phyloP scores from a whole-genome alignment of 2,329 filamentous ascomycete species.

The Cladophialophora yegresii region DNA sequence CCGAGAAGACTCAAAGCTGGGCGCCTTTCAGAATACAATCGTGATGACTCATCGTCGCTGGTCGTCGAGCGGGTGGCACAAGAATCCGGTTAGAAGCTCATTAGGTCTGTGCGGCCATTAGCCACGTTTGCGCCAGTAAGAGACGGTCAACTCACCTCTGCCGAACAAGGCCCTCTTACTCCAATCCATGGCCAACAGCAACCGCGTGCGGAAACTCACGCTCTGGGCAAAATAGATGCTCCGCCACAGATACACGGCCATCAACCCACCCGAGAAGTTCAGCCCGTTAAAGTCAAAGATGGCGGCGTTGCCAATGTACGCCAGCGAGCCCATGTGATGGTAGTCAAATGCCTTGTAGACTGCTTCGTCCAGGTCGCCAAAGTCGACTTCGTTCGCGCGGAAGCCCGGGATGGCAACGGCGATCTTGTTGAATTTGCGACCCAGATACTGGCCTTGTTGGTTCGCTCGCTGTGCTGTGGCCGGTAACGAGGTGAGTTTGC shows the following conservation, averaged over 20 bases:
- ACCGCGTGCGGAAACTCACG: constrained; percentile 85
- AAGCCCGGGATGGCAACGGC: constrained; percentile 75
- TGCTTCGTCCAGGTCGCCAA: constrained; percentile 88
- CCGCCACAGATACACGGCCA: constrained; percentile 95
- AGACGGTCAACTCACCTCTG: constrained; percentile 67
- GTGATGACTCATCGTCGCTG: background rate
- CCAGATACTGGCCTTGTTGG: constrained; percentile 92
- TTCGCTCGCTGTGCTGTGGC: constrained; percentile 95
- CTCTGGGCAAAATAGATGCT: constrained; percentile 97
- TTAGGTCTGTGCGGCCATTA: constrained; percentile 28
- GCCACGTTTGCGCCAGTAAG: background rate
- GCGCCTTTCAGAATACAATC: too few relatives aligned
- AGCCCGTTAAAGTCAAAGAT: constrained; percentile 90
- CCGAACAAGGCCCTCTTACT: constrained; percentile 94
- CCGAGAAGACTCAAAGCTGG: too few relatives aligned
- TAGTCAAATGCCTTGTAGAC: constrained; percentile 96
- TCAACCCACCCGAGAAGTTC: constrained; percentile 76
- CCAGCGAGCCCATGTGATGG: constrained; percentile 83
- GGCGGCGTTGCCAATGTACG: constrained; percentile 94
- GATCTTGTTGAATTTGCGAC: constrained; percentile 89
- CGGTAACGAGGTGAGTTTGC: constrained; percentile 88
- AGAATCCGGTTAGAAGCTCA: constrained; percentile 27
- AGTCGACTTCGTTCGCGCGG: constrained; percentile 74
- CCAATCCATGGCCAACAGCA: constrained; percentile 97
- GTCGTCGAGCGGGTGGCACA: background rate